Percentiles rank a stretch among this genome's conserved stretches.
Evolutionary conservation across 108 stramenopile genomes (phyloP).

Genomic region (Stephanodiscus triporus): DNA sequence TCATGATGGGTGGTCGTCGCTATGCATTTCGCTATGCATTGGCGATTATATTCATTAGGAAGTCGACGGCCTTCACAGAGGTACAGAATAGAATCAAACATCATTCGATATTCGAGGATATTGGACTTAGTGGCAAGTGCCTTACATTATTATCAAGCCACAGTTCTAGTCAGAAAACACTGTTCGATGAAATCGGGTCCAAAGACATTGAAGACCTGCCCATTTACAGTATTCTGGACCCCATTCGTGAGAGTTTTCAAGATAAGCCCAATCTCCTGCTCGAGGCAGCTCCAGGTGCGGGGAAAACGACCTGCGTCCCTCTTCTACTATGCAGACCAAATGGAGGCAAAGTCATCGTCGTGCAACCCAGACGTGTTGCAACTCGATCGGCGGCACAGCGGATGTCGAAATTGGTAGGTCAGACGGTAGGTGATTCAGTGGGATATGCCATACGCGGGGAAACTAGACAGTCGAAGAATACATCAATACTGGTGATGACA

Average conservation of each 20-base stretch:
- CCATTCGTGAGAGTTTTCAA: slow-evolving; percentile 9
- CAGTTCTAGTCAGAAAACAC: not conserved
- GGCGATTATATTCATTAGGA: too few species aligned
- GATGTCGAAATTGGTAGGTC: slow-evolving; percentile 53
- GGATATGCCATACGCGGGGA: slow-evolving; percentile 73
- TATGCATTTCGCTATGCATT: too few species aligned
- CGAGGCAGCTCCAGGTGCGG: slow-evolving; percentile 72
- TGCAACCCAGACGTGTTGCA: slow-evolving; percentile 70
- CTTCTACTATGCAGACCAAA: slow-evolving; percentile 23
- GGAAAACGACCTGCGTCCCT: slow-evolving; percentile 72
- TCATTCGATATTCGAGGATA: too few species aligned
- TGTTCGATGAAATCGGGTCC: slow-evolving; percentile 10
- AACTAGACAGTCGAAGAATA: slow-evolving; percentile 21
- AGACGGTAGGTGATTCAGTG: slow-evolving; percentile 45
- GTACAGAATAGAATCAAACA: too few species aligned
- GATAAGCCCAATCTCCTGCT: slow-evolving; percentile 54
- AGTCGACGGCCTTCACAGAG: too few species aligned
- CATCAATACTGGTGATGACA: slow-evolving; percentile 59
- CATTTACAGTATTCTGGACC: slow-evolving; percentile 19
- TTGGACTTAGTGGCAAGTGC: too few species aligned
- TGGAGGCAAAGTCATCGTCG: slow-evolving; percentile 39
- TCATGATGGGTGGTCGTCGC: too few species aligned
- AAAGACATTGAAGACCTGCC: slow-evolving; percentile 17
- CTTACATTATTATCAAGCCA: too few species aligned
- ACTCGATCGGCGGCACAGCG: slow-evolving; percentile 67